Conservation (phyloP, 2,329 filamentous ascomycete genomes). For the Neurospora sp. region DNA sequence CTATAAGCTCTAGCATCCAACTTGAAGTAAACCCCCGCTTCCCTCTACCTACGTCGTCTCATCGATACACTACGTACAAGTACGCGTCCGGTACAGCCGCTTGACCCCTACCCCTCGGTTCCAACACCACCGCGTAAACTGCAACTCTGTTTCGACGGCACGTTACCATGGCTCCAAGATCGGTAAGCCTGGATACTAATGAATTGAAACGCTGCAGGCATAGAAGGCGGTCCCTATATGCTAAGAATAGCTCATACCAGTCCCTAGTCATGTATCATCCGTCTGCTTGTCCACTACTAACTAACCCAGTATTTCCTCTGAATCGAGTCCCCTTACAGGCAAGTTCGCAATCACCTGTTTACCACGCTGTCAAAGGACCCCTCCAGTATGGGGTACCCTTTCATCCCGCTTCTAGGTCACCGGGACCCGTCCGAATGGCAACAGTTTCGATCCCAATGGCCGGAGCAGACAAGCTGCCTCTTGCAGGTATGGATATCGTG, state of each 20-base stretch:
- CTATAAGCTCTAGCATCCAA: background rate
- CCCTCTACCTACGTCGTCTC: background rate
- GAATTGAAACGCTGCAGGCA: slow-evolving; percentile 22
- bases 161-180: slow-evolving; percentile 23
- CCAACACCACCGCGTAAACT: slow-evolving; percentile 15
- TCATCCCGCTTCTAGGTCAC: slow-evolving; percentile 8
- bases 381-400: background rate
- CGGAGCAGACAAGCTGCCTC: background rate
- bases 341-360: slow-evolving; percentile 9
- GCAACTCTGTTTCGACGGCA: slow-evolving; percentile 22
- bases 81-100: slow-evolving; percentile 6
- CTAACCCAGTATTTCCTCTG: slow-evolving; percentile 1
- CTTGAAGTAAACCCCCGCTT: background rate
- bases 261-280: slow-evolving; percentile 17
- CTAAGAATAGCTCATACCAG: slow-evolving; percentile 22
- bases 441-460: background rate
- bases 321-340: slow-evolving; percentile 4
- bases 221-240: slow-evolving; percentile 22
- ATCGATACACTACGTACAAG: background rate
- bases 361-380: slow-evolving; percentile 16
- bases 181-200: slow-evolving; percentile 22
- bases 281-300: slow-evolving; percentile 10
- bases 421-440: background rate
- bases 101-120: slow-evolving; percentile 8
- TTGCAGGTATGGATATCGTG: background rate